phyloP scores from a whole-genome alignment of 2,329 filamentous ascomycete species.

The Alternaria dauci region DNA sequence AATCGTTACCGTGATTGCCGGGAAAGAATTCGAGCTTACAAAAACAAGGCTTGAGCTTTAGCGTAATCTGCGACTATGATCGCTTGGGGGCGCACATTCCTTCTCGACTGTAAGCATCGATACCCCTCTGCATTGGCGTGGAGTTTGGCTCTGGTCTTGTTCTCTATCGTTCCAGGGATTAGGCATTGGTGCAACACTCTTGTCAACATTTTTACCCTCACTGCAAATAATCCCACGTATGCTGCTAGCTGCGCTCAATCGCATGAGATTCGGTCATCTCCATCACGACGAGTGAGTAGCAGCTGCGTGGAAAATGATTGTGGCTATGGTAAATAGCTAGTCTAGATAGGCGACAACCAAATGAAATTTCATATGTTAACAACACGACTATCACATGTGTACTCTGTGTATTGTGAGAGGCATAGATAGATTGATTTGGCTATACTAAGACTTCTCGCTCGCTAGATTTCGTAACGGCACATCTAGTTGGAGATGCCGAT shows the following conservation, averaged over 20 bases:
- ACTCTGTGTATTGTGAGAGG: background rate
- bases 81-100: background rate
- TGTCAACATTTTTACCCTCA: background rate
- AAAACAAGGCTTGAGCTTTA: background rate
- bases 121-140: constrained; percentile 8
- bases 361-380: background rate
- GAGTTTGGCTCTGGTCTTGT: constrained; percentile 7
- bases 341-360: background rate
- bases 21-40: background rate
- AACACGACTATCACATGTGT: background rate
- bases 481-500: constrained; percentile 75
- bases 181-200: background rate
- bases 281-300: background rate
- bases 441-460: background rate
- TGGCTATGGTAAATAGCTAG: background rate
- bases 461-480: background rate
- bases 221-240: background rate
- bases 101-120: constrained; percentile 11
- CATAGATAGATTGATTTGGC: background rate
- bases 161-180: background rate
- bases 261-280: constrained; percentile 16
- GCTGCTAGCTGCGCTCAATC: constrained; percentile 1
- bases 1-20: background rate
- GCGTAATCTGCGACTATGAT: background rate
- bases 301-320: constrained; percentile 4